These are phyloP conservation scores for Leucaena leucocephala DNA, from an alignment of 306 rosid species.

Conservation along the genomic window DNA sequence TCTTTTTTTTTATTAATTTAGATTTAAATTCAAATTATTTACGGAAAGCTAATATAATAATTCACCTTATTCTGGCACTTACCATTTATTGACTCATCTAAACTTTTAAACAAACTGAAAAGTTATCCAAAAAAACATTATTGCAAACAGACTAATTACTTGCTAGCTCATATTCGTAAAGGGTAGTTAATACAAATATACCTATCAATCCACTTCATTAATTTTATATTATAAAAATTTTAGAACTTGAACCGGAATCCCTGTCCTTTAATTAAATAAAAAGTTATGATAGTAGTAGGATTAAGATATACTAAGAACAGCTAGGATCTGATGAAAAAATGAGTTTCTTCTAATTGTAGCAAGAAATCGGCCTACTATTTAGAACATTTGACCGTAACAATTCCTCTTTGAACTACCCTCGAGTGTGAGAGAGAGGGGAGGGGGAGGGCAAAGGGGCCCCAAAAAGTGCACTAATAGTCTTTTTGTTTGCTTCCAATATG, in stretches of 20 bases:
- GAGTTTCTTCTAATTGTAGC: background rate
- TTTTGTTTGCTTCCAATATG: background rate
- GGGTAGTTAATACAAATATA: background rate
- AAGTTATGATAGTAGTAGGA: background rate
- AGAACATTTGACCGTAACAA: background rate
- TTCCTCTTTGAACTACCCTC: background rate
- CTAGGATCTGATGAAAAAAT: background rate
- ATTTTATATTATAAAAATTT: background rate
- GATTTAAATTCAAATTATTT: too few species aligned
- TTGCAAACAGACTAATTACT: too few species aligned
- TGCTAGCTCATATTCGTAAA: background rate
- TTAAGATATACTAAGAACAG: background rate
- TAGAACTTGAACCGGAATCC: background rate
- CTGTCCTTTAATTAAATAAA: background rate
- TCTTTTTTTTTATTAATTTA: too few species aligned
- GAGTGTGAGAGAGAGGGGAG: background rate
- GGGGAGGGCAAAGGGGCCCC: slow-evolving; percentile 18
- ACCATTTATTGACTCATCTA: background rate
- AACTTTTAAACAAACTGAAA: background rate
- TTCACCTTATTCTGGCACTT: background rate
- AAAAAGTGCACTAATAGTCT: background rate
- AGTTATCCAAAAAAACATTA: too few species aligned
- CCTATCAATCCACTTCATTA: background rate
- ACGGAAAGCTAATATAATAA: too few species aligned
- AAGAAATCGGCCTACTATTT: background rate